Evolutionary conservation across 2,329 filamentous ascomycete genomes (phyloP), one percentile per base, ranked within the genome.

Genomic region (Botrytis fabae): DNA sequence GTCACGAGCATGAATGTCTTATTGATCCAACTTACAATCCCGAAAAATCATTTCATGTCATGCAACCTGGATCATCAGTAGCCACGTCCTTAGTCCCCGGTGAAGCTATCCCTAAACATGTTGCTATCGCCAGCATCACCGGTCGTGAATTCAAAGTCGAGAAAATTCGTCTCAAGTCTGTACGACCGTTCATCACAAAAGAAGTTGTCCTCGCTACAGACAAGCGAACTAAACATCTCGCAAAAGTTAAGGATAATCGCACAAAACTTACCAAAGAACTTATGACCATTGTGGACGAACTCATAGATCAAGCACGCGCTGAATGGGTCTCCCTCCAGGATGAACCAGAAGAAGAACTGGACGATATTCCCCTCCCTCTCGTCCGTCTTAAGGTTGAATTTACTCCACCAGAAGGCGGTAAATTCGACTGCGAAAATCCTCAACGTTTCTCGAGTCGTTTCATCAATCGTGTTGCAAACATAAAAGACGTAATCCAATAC

Each of bases 401-500:
- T 76, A 92, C 93, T 0, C 90, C 94, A 0, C 92, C 92, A 0
- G 93, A 97, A 0, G 93, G 94, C 6, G 93, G 94, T 22, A 89
- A 90, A 51, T 99, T 94, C 79, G 93, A 98, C 77, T 91, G 92
- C 76, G 96, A 98, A 81, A 99, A 99, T 75, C 95, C 96, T 0
- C 96, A 98, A 81, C 90, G 96, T 14, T 98, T 98, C 79, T 98
- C 95, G 0, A 97, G 97, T 80, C 89, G 94, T 4, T 99, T 98
- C 78, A 87, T 92, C 1, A 92, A 91, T n/a, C 93, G 90, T 79
- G 95, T 99, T 1, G 96, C 96, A 74, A 99, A 99, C 80, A 91
- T 91, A 16, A 97, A 95, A 77, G 96, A 99, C 78, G 94, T 99
- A 0, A 91, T 99, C 0, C 92, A 95, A 79, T 98, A 97, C 81